Conservation (phyloP, 1,284 basidiomycete genomes). For the Chalciporus sp. region DNA sequence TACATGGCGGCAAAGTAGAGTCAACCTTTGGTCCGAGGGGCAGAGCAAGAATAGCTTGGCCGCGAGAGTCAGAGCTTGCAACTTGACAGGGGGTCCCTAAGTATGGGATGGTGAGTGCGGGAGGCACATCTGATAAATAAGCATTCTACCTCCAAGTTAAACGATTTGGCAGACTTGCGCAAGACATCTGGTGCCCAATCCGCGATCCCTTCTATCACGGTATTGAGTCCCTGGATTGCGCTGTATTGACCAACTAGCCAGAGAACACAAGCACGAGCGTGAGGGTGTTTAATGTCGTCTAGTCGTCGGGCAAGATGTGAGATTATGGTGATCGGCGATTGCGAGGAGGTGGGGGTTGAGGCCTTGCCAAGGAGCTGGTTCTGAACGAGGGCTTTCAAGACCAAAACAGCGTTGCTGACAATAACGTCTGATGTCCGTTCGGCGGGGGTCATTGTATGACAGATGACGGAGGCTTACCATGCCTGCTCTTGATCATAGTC, state of each 20-base stretch:
- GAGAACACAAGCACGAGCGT: slow-evolving; percentile 82
- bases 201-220: slow-evolving; percentile 52
- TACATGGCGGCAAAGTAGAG: slow-evolving; percentile 68
- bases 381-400: slow-evolving; percentile 83
- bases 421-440: slow-evolving; percentile 40
- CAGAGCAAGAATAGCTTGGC: slow-evolving; percentile 78
- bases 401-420: slow-evolving; percentile 78
- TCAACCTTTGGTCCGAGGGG: slow-evolving; percentile 54
- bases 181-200: slow-evolving; percentile 87
- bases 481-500: slow-evolving; percentile 72
- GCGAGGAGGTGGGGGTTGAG: slow-evolving; percentile 30
- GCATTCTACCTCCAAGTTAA: slow-evolving; percentile 63
- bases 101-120: neutral
- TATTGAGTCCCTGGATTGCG: slow-evolving; percentile 36
- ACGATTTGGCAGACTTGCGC: slow-evolving; percentile 73
- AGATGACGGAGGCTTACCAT: slow-evolving; percentile 49
- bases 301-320: slow-evolving; percentile 73
- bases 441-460: neutral
- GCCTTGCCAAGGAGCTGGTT: slow-evolving; percentile 45
- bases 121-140: neutral
- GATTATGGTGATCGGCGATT: slow-evolving; percentile 68
- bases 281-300: slow-evolving; percentile 76
- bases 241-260: slow-evolving; percentile 93
- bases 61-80: slow-evolving; percentile 82
- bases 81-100: slow-evolving; percentile 69